phyloP scores from a whole-genome alignment of 1,284 basidiomycete genomes.

The Irpex lacteus region DNA sequence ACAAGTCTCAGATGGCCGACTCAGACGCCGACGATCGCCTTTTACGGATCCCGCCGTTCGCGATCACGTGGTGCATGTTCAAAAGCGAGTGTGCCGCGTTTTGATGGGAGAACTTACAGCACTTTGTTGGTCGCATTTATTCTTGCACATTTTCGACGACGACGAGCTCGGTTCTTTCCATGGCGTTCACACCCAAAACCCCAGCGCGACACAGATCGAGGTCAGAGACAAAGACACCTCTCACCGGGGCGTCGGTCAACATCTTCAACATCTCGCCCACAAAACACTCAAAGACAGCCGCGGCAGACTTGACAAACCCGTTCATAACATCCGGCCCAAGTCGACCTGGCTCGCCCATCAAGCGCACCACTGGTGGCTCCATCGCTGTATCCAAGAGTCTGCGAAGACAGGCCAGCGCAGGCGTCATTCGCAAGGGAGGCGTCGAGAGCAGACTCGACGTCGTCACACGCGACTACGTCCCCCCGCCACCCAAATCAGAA shows the following conservation, averaged over 20 bases:
- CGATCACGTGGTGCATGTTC: slow-evolving; percentile 10
- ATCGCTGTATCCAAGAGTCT: slow-evolving; percentile 53
- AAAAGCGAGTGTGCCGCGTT: background rate
- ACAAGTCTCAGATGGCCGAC: background rate
- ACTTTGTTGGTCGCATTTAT: background rate
- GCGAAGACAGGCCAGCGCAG: slow-evolving; percentile 58
- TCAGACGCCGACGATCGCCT: background rate
- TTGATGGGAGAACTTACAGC: background rate
- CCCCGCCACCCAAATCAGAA: slow-evolving; percentile 50
- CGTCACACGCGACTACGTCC: slow-evolving; percentile 56
- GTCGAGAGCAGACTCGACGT: slow-evolving; percentile 74
- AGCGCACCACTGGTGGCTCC: slow-evolving; percentile 46
- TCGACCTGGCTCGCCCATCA: slow-evolving; percentile 60
- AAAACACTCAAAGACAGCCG: slow-evolving; percentile 28
- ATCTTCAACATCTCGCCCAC: slow-evolving; percentile 42
- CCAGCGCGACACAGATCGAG: slow-evolving; percentile 61
- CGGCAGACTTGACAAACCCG: slow-evolving; percentile 44
- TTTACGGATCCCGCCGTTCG: background rate
- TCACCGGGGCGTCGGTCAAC: slow-evolving; percentile 61
- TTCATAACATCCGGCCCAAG: slow-evolving; percentile 45
- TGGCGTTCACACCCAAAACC: slow-evolving; percentile 50
- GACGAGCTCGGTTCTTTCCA: slow-evolving; percentile 10
- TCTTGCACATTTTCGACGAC: background rate
- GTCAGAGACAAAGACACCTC: slow-evolving; percentile 69
- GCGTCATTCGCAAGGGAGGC: slow-evolving; percentile 72